Evolutionary conservation across 306 rosid genomes (phyloP), one percentile per base, ranked within the genome.

Genomic region (Amphicarpaea edgeworthii): DNA sequence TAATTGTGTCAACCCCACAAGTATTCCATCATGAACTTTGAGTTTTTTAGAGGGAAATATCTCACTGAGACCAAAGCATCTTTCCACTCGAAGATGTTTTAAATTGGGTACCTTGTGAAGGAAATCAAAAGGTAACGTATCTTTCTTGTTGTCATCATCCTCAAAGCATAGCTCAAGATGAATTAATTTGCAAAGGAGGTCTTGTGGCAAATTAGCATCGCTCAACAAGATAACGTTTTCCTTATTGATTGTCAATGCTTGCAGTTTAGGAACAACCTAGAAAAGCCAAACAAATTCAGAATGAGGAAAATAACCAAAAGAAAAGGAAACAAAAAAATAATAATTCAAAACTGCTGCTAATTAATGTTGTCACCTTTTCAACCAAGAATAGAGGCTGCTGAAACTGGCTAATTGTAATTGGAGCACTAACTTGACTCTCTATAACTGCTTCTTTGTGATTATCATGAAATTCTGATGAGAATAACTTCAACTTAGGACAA

Each of bases 21-120:
- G 19, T 68, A 5, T 26, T 45, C 42, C 42, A 1, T 46, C 58
- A 46, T 24, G 58, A 67, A 15, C 40, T 57, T 57, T n/a, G 34
- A 54, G 30, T 21, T 54, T 54, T 6, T 54, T 37, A 28, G 65
- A 26, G 11, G 65, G 40, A 58, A 58, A 58, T 58, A 58, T 28
- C 41, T 58, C 65, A 40, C 14, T 26, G 1, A 58, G 4, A 26
- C 41, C 65, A 28, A 12, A 26, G 65, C 65, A 26, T 6, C 6
- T 28, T 2, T 14, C 10, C 65, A 58, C 65, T 12, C 0, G 16
- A 28, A 58, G 17, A 14, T 14, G 12, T 14, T 58, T 41, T 28
- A 58, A 12, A 7, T 5, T 14, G 10, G 65, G 65, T 26, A 58
- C 20, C 5, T 58, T 58, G 41, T 26, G 20, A 6, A 28, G 3